These are phyloP conservation scores for Cyclotella baltica DNA, from an alignment of 108 stramenopile species.

Conservation along the genomic window DNA sequence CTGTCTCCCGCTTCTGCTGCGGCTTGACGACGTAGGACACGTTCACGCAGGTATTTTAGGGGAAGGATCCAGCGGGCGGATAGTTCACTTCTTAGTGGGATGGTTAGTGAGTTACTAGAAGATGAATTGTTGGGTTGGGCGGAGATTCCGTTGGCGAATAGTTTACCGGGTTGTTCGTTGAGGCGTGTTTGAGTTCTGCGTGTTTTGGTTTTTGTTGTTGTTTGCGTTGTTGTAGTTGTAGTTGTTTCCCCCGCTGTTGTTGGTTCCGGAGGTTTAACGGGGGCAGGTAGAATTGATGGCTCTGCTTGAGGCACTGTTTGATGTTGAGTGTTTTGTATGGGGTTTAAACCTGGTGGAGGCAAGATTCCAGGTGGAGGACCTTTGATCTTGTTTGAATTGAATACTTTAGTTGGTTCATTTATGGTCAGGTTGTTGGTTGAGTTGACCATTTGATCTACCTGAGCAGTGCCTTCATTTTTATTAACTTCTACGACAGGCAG, in stretches of 20 bases:
- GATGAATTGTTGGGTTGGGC: slow-evolving; percentile 22
- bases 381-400: neutral
- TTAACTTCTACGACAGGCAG: no score
- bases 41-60: slow-evolving; percentile 65
- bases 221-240: slow-evolving; percentile 36
- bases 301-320: neutral
- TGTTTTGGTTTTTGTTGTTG: slow-evolving; percentile 36
- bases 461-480: no score
- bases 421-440: no score
- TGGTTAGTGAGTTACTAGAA: slow-evolving; percentile 29
- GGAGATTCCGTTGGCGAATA: slow-evolving; percentile 69
- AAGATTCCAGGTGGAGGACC: slow-evolving; percentile 13
- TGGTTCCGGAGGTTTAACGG: slow-evolving; percentile 15
- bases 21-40: slow-evolving; percentile 49
- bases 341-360: slow-evolving; percentile 14
- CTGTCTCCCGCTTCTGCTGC: slow-evolving; percentile 17
- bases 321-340: neutral
- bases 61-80: slow-evolving; percentile 84
- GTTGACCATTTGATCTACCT: no score
- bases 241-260: slow-evolving; percentile 16
- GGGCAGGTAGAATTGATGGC: slow-evolving; percentile 44
- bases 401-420: neutral
- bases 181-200: slow-evolving; percentile 51
- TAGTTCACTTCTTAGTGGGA: slow-evolving; percentile 75
- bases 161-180: slow-evolving; percentile 80